A percentile compares a stretch with the other conserved stretches of the same genome.
These are phyloP conservation scores for Talaromyces funiculosus DNA, from an alignment of 2,329 filamentous ascomycete species.

Conservation along the genomic window DNA sequence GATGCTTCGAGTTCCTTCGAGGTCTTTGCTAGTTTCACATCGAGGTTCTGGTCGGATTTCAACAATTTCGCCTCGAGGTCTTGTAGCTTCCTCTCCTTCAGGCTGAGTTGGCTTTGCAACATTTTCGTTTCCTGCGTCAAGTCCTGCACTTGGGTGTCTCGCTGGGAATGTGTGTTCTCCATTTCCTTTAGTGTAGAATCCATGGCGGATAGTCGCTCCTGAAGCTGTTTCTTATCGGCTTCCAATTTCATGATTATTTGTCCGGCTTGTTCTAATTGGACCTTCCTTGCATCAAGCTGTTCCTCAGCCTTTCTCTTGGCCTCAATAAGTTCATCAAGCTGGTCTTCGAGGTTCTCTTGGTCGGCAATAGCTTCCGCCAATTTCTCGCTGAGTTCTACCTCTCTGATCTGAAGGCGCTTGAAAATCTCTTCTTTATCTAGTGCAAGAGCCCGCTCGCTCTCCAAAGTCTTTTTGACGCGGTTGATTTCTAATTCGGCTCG, in stretches of 20 bases:
- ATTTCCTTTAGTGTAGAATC: constrained; percentile 67
- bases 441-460: constrained; percentile 91
- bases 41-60: constrained; percentile 80
- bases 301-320: constrained; percentile 86
- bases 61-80: constrained; percentile 81
- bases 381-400: constrained; percentile 88
- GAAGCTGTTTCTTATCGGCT: constrained; percentile 72
- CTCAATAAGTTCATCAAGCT: constrained; percentile 80
- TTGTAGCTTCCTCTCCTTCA: constrained; percentile 84
- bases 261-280: constrained; percentile 86
- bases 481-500: constrained; percentile 82
- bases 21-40: constrained; percentile 71
- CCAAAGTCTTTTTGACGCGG: constrained; percentile 85
- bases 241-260: constrained; percentile 80
- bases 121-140: constrained; percentile 82
- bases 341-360: constrained; percentile 87
- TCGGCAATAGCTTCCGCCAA: constrained; percentile 87
- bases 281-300: constrained; percentile 70
- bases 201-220: constrained; percentile 61
- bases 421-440: constrained; percentile 99
- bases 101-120: constrained; percentile 78
- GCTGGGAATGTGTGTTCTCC: constrained; percentile 63
- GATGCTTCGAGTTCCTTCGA: constrained; percentile 73
- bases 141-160: constrained; percentile 68
- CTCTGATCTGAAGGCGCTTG: constrained; percentile 86